A percentile compares a stretch with the other conserved stretches of the same genome.
Evolutionary conservation across 1,284 basidiomycete species (phyloP).

Genomic region (Pseudozyma sp.): DNA sequence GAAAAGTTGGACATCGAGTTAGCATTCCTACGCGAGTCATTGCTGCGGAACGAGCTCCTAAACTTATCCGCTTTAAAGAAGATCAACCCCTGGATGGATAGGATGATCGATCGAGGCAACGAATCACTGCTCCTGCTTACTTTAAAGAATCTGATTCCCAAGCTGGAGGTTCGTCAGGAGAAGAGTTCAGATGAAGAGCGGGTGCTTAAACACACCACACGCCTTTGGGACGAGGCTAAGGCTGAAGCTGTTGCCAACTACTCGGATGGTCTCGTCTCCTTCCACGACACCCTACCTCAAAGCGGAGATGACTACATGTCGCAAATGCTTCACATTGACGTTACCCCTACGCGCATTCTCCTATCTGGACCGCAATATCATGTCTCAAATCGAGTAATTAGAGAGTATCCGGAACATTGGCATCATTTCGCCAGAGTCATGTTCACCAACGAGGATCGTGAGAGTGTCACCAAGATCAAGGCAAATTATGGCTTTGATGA

Average conservation of each 20-base stretch:
- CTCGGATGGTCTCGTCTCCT: conserved; percentile 3
- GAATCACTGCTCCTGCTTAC: no score
- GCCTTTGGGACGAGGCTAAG: conserved; percentile 19
- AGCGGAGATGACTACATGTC: conserved; percentile 13
- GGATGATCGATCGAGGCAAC: conserved; percentile 6
- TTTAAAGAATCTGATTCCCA: no score
- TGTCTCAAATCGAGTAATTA: conserved; percentile 42
- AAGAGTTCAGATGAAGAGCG: conserved; percentile 19
- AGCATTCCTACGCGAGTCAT: conserved; percentile 31
- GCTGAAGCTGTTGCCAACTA: conserved; percentile 7
- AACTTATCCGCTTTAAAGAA: conserved; percentile 14
- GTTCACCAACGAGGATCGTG: conserved; percentile 34
- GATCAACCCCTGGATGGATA: conserved; percentile 6
- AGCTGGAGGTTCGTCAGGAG: conserved; percentile 31
- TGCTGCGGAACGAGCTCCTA: conserved; percentile 34
- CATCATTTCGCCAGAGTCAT: conserved; percentile 37
- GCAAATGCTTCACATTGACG: conserved; percentile 22
- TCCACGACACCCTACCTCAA: no score
- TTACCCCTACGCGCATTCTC: conserved; percentile 28
- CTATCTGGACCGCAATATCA: conserved; percentile 35
- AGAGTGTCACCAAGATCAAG: conserved; percentile 24
- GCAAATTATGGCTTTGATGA: conserved; percentile 27
- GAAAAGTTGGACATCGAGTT: conserved; percentile 17
- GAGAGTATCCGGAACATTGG: conserved; percentile 22
- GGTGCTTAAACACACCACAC: background rate